These are phyloP conservation scores for Meyerozyma smithsonii DNA, from an alignment of 1,139 yeast genomes.

Conservation along the genomic window DNA sequence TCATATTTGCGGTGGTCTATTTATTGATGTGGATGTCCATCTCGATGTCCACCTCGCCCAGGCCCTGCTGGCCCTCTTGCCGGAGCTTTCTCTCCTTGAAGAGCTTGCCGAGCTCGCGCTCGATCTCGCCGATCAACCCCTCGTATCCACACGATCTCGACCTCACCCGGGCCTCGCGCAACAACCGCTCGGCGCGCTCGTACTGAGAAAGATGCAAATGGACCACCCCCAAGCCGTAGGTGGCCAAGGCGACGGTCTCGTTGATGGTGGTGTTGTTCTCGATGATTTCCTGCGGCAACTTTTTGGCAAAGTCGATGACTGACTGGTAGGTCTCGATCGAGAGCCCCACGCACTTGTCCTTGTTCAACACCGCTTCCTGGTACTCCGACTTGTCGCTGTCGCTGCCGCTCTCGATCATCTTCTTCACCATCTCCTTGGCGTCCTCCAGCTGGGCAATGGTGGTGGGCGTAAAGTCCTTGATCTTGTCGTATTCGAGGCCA, in stretches of 20 bases:
- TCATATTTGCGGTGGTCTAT: not conserved
- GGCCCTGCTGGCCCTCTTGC: not conserved
- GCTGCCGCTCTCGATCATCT: constrained; percentile 10
- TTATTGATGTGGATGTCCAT: constrained; percentile 2
- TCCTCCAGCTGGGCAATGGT: constrained; percentile 12
- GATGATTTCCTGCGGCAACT: constrained; percentile 33
- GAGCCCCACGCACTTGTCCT: constrained; percentile 38
- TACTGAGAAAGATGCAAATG: constrained; percentile 54
- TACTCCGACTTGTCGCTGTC: constrained; percentile 15
- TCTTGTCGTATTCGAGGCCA: constrained; percentile 19
- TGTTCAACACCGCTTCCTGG: constrained; percentile 20
- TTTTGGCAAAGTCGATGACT: constrained; percentile 52
- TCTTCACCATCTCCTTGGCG: constrained; percentile 9
- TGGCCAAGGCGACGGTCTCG: constrained; percentile 73
- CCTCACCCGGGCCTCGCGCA: constrained; percentile 67
- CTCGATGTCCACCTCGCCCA: constrained; percentile 2
- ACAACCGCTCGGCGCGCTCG: constrained; percentile 53
- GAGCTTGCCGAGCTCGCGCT: constrained; percentile 54
- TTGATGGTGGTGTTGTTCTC: constrained; percentile 18
- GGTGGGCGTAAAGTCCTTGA: constrained; percentile 15
- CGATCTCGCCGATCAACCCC: constrained; percentile 62
- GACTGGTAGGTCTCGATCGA: constrained; percentile 47
- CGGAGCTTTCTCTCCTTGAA: constrained; percentile 26
- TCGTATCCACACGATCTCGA: constrained; percentile 65
- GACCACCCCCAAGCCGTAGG: constrained; percentile 82